Evolutionary conservation across 1,284 basidiomycete genomes (phyloP), one percentile per base, ranked within the genome.

Genomic region (Athelia psychrophila): DNA sequence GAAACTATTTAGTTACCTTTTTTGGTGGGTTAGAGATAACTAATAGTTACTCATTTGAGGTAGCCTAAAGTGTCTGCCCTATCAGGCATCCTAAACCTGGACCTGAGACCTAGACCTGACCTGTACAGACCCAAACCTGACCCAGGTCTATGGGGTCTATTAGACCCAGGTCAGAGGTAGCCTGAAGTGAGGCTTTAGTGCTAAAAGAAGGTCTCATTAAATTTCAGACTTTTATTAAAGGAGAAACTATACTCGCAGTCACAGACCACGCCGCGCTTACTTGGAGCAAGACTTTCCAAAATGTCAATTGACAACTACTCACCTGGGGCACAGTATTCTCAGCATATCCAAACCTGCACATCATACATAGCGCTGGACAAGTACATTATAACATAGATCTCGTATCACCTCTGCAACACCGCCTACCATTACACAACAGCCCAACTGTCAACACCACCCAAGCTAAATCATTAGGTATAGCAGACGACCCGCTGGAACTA

Each of bases 211-310:
- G 57, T 0, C 52, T 69, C 5, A 54, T 70, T 33, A 58, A 61
- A 32, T 69, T 68, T 49, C 61, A 62, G 47, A 51, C 60, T 0
- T 61, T 56, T 51, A 58, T 67, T 27, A 64, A 71, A 64, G 67
- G 64, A 4, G 62, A 64, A 47, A 44, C 53, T 8, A 54, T 63
- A 19, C 20, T 61, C 2, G 49, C 57, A 0, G 52, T 69, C 3
- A 70, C 68, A 10, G 64, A 71, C 46, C 68, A 71, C 51, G 60
- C 64, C n/a, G 66, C 69, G 1, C 54, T 71, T 9, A 56, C 52
- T 25, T 71, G 69, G 69, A 56, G 52, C 24, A 56, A 50, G 8
- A 64, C 65, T 1, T 70, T 56, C 51, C 51, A 70, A 48, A 69
- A 68, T 47, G 53, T 60, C 2, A 70, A 70, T 48, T 47, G 58